Base-by-base conservation (phyloP, 75 land plant genomes). In the Pinus taeda region DNA sequence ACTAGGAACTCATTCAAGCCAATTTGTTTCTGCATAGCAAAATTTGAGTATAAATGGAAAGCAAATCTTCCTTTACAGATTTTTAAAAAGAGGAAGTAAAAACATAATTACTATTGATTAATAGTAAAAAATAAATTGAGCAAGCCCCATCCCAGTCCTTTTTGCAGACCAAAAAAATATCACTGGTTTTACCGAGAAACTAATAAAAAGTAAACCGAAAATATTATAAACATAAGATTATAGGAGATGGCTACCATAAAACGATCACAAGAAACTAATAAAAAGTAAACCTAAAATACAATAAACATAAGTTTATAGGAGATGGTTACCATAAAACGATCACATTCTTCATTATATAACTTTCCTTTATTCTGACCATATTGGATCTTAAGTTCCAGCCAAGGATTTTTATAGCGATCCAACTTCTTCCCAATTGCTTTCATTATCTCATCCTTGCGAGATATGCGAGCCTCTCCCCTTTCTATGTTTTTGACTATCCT, bases 321-420 rank as follows among this genome's bases (percentile, higher is more conserved):
- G 42, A 69, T 11, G 11, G 21, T 20, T 67, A 94, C 97, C 90
- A 97, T 88, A 81, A 97, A 97, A 49, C 99, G 93, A 72, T 97
- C 99, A 76, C 98, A 97, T 83, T 97, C 99, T 85, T 97, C 99
- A 84, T 95, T 97, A 81, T 97, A 97, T 63, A 97, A 76, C 79
- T 97, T 97, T 63, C 99, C 99, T 83, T 97, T 97, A 79, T 97
- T 97, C 79, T 97, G 99, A 14, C 99, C 99, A 83, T 97, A 97
- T 66, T 97, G 99, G 59, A 97, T 91, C 81, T 91, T 94, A 45
- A 97, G 79, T 61, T 97, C 99, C 77, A 90, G 80, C 99, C 99
- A 97, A 24, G 99, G 98, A 79, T 97, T 97, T 77, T 94, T 93
- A 64, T 97, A 97, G 59, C 98, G 88, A 78, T 92, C 99, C 84